phyloP scores from a whole-genome alignment of 2,329 filamentous ascomycete genomes.

The Talaromyces sp. region DNA sequence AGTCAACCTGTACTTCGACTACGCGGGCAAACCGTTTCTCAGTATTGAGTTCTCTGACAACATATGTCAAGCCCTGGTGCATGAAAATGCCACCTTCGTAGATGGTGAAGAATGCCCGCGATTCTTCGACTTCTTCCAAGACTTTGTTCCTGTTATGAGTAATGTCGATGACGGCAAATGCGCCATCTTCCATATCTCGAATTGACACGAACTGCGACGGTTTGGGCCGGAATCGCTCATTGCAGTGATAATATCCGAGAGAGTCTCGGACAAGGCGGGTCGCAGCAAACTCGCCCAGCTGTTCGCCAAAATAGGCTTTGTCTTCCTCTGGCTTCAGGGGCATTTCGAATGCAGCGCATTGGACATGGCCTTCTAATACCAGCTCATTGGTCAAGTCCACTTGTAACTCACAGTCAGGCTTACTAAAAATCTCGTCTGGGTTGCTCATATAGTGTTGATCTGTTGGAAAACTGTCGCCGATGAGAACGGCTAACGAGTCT shows the following conservation, averaged over 20 bases:
- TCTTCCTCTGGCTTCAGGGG: conserved; percentile 78
- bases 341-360: conserved; percentile 94
- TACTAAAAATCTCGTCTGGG: conserved; percentile 83
- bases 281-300: conserved; percentile 64
- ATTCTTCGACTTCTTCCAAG: conserved; percentile 92
- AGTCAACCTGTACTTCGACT: conserved; percentile 83
- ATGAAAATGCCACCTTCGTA: conserved; percentile 97
- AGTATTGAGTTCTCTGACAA: conserved; percentile 82
- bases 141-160: conserved; percentile 74
- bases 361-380: conserved; percentile 85
- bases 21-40: conserved; percentile 81
- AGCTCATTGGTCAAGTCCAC: conserved; percentile 91
- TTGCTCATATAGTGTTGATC: conserved; percentile 98
- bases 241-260: conserved; percentile 82
- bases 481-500: conserved; percentile 82
- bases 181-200: conserved; percentile 81
- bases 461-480: conserved; percentile 83
- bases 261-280: conserved; percentile 70
- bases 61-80: conserved; percentile 88
- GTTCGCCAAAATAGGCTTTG: conserved; percentile 68
- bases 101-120: conserved; percentile 88
- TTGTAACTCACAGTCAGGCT: conserved; percentile 81
- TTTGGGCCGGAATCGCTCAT: conserved; percentile 77
- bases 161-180: conserved; percentile 88
- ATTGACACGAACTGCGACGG: conserved; percentile 82